These are phyloP conservation scores for Sinapis alba DNA, from an alignment of 441 rosid species.

Conservation along the genomic window DNA sequence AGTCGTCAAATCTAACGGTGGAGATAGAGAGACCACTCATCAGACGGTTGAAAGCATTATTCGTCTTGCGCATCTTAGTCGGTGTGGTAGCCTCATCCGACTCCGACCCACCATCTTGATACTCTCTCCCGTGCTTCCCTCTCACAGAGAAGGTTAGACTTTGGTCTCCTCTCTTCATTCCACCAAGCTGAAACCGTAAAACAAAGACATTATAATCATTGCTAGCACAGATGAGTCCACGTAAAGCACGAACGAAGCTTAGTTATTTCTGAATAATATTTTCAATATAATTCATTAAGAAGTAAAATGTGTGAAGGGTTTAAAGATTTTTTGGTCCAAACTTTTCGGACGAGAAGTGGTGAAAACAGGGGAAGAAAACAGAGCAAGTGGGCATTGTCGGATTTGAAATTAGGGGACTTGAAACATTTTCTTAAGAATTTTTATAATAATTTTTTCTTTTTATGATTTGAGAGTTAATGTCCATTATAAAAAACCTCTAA, in stretches of 20 bases:
- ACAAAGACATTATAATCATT: constrained; percentile 18
- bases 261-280: not conserved
- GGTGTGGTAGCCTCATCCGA: constrained; percentile 75
- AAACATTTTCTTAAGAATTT: too few relatives aligned
- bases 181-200: constrained; percentile 59
- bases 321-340: not conserved
- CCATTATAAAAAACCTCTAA: too few relatives aligned
- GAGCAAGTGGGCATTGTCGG: not conserved
- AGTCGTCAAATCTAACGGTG: constrained; percentile 58
- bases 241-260: constrained; percentile 2
- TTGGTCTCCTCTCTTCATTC: constrained; percentile 64
- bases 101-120: constrained; percentile 54
- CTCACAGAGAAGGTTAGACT: constrained; percentile 60
- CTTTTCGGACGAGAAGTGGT: not conserved
- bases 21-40: constrained; percentile 59
- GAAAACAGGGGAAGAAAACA: not conserved
- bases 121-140: constrained; percentile 52
- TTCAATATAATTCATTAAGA: not conserved
- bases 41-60: constrained; percentile 55
- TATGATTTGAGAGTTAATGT: too few relatives aligned
- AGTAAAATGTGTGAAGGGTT: constrained; percentile 18
- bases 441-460: too few relatives aligned
- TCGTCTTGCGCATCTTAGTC: constrained; percentile 59
- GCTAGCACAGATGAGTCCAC: constrained; percentile 27
- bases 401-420: too few relatives aligned